phyloP scores from a whole-genome alignment of 306 rosid genomes.

The Pueraria montana region DNA sequence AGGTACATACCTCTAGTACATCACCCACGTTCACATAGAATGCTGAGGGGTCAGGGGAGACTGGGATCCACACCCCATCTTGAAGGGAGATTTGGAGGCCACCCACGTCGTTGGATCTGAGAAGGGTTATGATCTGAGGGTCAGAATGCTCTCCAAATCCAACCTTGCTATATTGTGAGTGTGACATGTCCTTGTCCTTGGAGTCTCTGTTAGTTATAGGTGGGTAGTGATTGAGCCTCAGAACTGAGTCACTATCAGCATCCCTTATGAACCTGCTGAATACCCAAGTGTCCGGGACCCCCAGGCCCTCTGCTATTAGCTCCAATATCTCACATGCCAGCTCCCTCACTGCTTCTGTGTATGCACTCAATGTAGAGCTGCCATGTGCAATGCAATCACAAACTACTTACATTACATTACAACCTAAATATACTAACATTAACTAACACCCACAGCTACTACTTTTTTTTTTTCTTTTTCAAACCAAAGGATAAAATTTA shows the following conservation, averaged over 20 bases:
- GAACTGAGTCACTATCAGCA: constrained; percentile 70
- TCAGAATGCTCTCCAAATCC: constrained; percentile 92
- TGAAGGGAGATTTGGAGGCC: constrained; percentile 81
- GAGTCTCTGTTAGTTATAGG: constrained; percentile 37
- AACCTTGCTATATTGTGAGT: constrained; percentile 49
- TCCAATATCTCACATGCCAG: constrained; percentile 82
- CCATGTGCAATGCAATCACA: not conserved
- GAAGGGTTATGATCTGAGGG: constrained; percentile 86
- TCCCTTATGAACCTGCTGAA: constrained; percentile 72
- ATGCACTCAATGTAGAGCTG: constrained; percentile 39
- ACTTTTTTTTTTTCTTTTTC: no score
- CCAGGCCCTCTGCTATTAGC: constrained; percentile 73
- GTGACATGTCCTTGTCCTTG: constrained; percentile 44
- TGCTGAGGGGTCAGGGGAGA: constrained; percentile 74
- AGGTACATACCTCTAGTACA: constrained; percentile 63
- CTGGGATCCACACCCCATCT: constrained; percentile 78
- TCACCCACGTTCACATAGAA: constrained; percentile 88
- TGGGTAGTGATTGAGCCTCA: constrained; percentile 91
- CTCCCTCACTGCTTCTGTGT: constrained; percentile 63
- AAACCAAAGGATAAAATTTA: no score
- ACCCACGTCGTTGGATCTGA: constrained; percentile 80
- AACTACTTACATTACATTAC: no score
- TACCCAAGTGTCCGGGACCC: constrained; percentile 62
- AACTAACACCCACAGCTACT: no score
- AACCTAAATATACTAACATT: no score